Evolutionary conservation across 371 early-diverging fungal genomes (phyloP).

Genomic region (Mortierella sp.): DNA sequence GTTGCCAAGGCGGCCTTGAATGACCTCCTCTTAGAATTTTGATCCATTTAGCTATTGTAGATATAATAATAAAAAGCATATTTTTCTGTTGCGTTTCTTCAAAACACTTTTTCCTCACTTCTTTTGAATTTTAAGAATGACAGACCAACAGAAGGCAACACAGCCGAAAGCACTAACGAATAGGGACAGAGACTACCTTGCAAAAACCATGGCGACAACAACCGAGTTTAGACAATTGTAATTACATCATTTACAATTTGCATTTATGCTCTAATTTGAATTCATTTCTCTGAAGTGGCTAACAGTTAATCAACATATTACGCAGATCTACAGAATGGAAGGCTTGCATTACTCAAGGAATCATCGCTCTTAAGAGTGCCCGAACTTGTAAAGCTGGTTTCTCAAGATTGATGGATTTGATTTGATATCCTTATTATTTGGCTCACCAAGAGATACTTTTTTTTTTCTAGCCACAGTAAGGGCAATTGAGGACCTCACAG

Average conservation of each 20-base stretch:
- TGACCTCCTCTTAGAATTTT: neutral
- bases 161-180: constrained; percentile 30
- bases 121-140: neutral
- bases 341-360: constrained; percentile 17
- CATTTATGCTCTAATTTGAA: neutral
- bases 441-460: neutral
- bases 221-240: constrained; percentile 51
- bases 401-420: too few relatives aligned
- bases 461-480: neutral
- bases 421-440: too few relatives aligned
- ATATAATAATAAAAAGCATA: neutral
- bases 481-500: constrained; percentile 29
- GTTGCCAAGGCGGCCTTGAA: constrained; percentile 40
- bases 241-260: neutral
- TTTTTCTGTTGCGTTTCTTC: neutral
- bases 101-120: neutral
- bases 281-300: neutral
- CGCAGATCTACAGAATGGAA: constrained; percentile 48
- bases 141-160: neutral
- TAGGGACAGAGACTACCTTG: constrained; percentile 44
- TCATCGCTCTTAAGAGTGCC: constrained; percentile 39
- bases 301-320: neutral
- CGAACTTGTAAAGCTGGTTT: constrained; percentile 29
- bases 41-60: too few relatives aligned
- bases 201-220: constrained; percentile 23